phyloP scores from a whole-genome alignment of 2,329 filamentous ascomycete genomes.

The Stagonosporopsis vannaccii region DNA sequence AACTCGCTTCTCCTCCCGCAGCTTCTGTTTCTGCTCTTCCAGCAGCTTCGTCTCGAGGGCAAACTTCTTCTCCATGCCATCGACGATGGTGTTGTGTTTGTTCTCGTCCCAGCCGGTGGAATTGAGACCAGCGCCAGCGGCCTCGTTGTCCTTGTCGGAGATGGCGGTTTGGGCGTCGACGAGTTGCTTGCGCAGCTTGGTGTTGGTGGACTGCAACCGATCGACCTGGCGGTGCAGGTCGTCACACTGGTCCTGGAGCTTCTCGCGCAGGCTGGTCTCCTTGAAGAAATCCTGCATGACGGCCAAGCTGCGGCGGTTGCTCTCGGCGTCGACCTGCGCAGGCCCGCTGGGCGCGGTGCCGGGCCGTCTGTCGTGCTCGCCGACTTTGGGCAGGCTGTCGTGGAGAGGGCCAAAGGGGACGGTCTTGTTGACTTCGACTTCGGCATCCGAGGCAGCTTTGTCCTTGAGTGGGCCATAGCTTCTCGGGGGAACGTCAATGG shows the following conservation, averaged over 20 bases:
- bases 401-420: constrained; percentile 37
- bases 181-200: constrained; percentile 42
- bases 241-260: constrained; percentile 46
- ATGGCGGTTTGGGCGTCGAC: constrained; percentile 41
- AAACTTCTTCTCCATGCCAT: constrained; percentile 48
- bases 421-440: constrained; percentile 39
- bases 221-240: constrained; percentile 44
- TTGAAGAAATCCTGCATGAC: constrained; percentile 52
- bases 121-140: constrained; percentile 27
- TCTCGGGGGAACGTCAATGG: constrained; percentile 33
- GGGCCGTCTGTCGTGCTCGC: constrained; percentile 37
- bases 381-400: constrained; percentile 40
- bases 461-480: constrained; percentile 39
- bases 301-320: constrained; percentile 41
- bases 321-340: constrained; percentile 42
- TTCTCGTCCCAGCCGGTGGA: constrained; percentile 25
- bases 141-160: constrained; percentile 41
- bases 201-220: constrained; percentile 40
- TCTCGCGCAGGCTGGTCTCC: constrained; percentile 47
- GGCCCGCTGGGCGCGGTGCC: constrained; percentile 44
- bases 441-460: constrained; percentile 47
- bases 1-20: constrained; percentile 41
- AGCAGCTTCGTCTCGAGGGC: constrained; percentile 43
- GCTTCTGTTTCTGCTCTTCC: constrained; percentile 40
- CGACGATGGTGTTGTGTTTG: constrained; percentile 36